Conservation (phyloP, 2,329 filamentous ascomycete genomes). For the Colletotrichum trifolii region DNA sequence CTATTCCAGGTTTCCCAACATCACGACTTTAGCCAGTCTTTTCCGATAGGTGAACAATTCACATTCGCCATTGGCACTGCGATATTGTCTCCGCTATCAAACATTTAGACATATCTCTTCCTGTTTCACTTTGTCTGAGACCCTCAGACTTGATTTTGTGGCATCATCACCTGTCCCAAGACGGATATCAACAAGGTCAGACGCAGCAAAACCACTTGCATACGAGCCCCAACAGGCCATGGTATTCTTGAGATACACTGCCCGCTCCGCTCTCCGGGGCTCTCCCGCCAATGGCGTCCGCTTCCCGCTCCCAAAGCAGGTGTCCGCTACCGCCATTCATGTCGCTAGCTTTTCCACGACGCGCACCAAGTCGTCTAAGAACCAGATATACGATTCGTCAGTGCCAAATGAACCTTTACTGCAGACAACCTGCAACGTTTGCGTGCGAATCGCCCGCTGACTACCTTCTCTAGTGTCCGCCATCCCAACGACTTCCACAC, state of each 20-base stretch:
- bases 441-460: conserved; percentile 5
- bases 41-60: too few relatives aligned
- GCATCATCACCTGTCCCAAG: too few relatives aligned
- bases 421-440: too few relatives aligned
- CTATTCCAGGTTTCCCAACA: too few relatives aligned
- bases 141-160: too few relatives aligned
- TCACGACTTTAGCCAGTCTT: too few relatives aligned
- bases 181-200: conserved; percentile 19
- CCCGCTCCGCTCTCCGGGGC: conserved; percentile 27
- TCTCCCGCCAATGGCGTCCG: conserved; percentile 20
- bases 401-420: conserved; percentile 26
- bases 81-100: too few relatives aligned
- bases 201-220: conserved; percentile 9
- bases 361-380: conserved; percentile 41
- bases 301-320: conserved; percentile 6
- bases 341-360: conserved; percentile 31
- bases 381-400: conserved; percentile 50
- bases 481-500: conserved; percentile 64
- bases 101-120: too few relatives aligned
- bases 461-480: conserved; percentile 57
- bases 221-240: conserved; percentile 7
- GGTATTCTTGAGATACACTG: conserved; percentile 26
- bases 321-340: conserved; percentile 8
- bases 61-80: too few relatives aligned
- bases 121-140: too few relatives aligned